Evolutionary conservation across 768 basidiomycete species (phyloP).

Genomic region (Phaeotremella fagi): DNA sequence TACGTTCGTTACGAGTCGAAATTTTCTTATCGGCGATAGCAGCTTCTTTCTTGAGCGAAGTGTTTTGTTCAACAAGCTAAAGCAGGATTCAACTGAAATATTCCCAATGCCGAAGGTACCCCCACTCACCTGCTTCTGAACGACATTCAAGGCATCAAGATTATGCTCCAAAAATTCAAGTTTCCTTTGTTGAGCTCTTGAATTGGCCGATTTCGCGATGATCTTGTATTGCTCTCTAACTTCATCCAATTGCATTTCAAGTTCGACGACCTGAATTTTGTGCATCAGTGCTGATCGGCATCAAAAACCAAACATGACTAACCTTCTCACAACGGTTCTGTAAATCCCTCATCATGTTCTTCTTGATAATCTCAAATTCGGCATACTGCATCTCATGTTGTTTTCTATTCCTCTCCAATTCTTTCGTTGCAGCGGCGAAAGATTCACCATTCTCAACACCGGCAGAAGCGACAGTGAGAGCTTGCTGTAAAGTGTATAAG

Average conservation of each 20-base stretch:
- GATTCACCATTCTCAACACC: constrained; percentile 97
- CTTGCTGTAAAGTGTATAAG: constrained; percentile 59
- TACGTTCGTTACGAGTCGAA: constrained; percentile 92
- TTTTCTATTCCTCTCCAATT: constrained; percentile 92
- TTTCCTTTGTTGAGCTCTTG: constrained; percentile 98
- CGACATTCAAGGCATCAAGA: constrained; percentile 85
- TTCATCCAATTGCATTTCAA: constrained; percentile 97
- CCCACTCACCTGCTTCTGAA: constrained; percentile 83
- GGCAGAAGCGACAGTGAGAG: constrained; percentile 88
- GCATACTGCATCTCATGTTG: constrained; percentile 96
- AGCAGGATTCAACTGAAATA: constrained; percentile 17
- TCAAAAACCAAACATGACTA: constrained; percentile 13
- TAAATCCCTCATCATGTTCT: constrained; percentile 95
- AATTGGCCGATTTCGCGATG: constrained; percentile 95
- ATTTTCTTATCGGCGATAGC: constrained; percentile 95
- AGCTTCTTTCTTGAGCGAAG: constrained; percentile 92
- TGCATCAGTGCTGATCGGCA: not conserved
- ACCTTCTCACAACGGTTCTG: constrained; percentile 99
- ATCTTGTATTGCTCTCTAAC: constrained; percentile 99
- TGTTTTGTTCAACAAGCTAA: constrained; percentile 97
- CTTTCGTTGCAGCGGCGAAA: constrained; percentile 92
- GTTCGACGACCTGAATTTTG: constrained; percentile 76
- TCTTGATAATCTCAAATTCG: constrained; percentile 98
- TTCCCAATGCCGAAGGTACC: constrained; percentile 1
- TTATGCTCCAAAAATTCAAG: constrained; percentile 98